These are phyloP conservation scores for Lachancea nothofagi DNA, from an alignment of 805 yeast genomes.

Conservation along the genomic window DNA sequence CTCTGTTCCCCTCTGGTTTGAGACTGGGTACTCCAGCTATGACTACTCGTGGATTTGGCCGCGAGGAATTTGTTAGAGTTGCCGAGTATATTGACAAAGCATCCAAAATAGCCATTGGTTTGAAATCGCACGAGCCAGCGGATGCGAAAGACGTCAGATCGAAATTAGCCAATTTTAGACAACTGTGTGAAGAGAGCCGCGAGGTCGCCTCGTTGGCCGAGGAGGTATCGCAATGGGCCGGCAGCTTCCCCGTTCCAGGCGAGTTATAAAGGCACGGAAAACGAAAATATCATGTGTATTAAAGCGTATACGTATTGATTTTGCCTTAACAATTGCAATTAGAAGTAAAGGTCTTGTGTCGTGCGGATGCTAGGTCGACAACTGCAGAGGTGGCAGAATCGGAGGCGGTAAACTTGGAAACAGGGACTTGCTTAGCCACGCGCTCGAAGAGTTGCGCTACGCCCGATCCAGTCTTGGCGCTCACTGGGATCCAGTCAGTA, in stretches of 20 bases:
- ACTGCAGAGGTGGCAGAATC: background rate
- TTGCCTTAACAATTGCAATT: background rate
- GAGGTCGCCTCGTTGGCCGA: conserved; percentile 56
- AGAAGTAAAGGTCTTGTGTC: background rate
- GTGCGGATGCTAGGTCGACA: background rate
- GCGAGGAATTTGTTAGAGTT: conserved; percentile 72
- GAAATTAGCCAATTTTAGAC: conserved; percentile 62
- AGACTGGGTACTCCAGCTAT: conserved; percentile 98
- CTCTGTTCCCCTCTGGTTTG: conserved; percentile 91
- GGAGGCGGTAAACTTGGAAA: conserved; percentile 17
- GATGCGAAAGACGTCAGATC: conserved; percentile 57
- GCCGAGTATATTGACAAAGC: conserved; percentile 77
- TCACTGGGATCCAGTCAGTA: conserved; percentile 40
- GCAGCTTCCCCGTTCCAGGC: conserved; percentile 84
- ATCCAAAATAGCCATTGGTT: conserved; percentile 57
- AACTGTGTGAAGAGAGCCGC: conserved; percentile 56
- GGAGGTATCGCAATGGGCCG: conserved; percentile 69
- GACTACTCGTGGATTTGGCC: conserved; percentile 91
- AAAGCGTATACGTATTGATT: background rate
- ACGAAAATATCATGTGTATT: background rate
- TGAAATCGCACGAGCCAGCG: conserved; percentile 43
- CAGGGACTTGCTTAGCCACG: conserved; percentile 40
- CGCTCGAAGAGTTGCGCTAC: conserved; percentile 40
- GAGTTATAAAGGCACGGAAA: conserved; percentile 38
- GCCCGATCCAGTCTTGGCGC: conserved; percentile 51